Evolutionary conservation across 2,329 filamentous ascomycete genomes (phyloP).

Genomic region (Trichoderma pleuroti): DNA sequence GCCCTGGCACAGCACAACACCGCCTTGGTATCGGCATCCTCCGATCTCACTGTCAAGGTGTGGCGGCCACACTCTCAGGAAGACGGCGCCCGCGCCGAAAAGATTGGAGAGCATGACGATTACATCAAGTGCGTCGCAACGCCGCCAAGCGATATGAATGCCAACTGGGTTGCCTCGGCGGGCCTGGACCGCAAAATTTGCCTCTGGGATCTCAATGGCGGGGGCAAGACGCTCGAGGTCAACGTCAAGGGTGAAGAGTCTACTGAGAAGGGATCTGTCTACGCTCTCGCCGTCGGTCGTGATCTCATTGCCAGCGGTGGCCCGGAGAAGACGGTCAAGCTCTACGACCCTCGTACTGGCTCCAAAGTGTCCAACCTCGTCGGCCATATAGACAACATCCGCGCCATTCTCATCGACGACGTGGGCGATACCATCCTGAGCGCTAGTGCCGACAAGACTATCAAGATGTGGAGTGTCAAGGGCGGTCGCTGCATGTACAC

Average conservation of each 20-base stretch:
- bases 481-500: conserved; percentile 97
- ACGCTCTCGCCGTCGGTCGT: conserved; percentile 77
- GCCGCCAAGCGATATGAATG: conserved; percentile 56
- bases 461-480: conserved; percentile 97
- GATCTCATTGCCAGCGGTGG: conserved; percentile 87
- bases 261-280: conserved; percentile 89
- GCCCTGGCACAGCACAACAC: conserved; percentile 72
- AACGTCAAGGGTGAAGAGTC: conserved; percentile 79
- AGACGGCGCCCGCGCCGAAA: conserved; percentile 52
- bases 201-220: conserved; percentile 89
- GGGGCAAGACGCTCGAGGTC: conserved; percentile 81
- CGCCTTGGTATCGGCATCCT: conserved; percentile 82
- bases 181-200: conserved; percentile 89
- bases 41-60: conserved; percentile 88
- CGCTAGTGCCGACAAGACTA: conserved; percentile 90
- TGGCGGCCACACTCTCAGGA: conserved; percentile 73
- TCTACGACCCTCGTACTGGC: conserved; percentile 88
- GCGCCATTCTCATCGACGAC: conserved; percentile 84
- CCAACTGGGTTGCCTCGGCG: conserved; percentile 88
- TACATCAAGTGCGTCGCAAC: conserved; percentile 94
- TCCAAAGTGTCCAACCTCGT: conserved; percentile 94
- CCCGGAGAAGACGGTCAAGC: conserved; percentile 84
- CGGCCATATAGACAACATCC: conserved; percentile 91
- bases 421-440: conserved; percentile 89
- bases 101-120: conserved; percentile 89